phyloP scores from a whole-genome alignment of 1,139 yeast genomes.

The Protomyces pachydermus region DNA sequence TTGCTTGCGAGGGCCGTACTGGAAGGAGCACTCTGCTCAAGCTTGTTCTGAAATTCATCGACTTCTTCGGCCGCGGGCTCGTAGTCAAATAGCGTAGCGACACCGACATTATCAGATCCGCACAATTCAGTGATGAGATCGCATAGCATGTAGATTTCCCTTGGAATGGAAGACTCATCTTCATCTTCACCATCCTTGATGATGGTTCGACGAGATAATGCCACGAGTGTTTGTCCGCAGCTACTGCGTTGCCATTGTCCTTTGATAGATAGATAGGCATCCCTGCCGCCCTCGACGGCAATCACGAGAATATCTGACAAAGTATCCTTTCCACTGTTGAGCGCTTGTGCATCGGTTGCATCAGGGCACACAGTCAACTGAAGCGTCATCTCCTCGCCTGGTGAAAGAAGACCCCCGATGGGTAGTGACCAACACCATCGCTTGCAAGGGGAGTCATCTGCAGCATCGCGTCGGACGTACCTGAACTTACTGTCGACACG shows the following conservation, averaged over 20 bases:
- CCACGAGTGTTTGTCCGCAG: constrained; percentile 21
- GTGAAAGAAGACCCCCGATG: neutral
- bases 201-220: constrained; percentile 3
- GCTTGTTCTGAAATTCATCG: constrained; percentile 4
- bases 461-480: neutral
- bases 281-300: constrained; percentile 25
- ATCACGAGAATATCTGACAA: constrained; percentile 24
- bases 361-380: constrained; percentile 9
- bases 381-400: neutral
- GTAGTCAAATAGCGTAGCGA: neutral
- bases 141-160: constrained; percentile 21
- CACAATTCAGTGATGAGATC: constrained; percentile 7
- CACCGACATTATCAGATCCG: neutral
- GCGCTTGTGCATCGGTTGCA: neutral
- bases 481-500: neutral
- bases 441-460: neutral
- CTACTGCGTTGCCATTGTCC: constrained; percentile 24
- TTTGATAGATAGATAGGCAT: constrained; percentile 14
- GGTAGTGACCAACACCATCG: constrained; percentile 21
- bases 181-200: neutral
- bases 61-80: neutral
- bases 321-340: constrained; percentile 11
- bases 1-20: neutral
- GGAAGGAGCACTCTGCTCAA: constrained; percentile 5
- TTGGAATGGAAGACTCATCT: constrained; percentile 6